Evolutionary conservation across 1,139 yeast genomes (phyloP), one percentile per base, ranked within the genome.

Genomic region (Yamadazyma triangularis): DNA sequence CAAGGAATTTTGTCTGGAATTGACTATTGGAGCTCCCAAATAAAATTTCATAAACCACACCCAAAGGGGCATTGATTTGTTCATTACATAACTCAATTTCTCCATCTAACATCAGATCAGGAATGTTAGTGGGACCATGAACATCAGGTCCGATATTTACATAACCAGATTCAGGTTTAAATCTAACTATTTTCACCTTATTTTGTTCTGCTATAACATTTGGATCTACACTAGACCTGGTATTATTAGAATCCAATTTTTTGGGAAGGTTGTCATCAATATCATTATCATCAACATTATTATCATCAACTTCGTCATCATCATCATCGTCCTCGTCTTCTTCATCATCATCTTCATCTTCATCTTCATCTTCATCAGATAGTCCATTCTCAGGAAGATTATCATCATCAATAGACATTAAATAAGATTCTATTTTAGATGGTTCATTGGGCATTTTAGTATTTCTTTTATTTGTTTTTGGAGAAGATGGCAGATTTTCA

Each of bases 21-120:
- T 50, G 35, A 5, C 58, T 60, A 32, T 68, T 58, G 15, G 47
- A 35, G 18, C 58, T 50, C 2, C 79, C 77, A 50, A 73, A 74
- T 24, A 73, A 38, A 4, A 74, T 53, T 28, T 68, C 69, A 43
- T 54, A 74, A 2, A 72, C 64, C 2, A 70, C 48, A 0, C 80
- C 80, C 33, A 73, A 26, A 1, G 81, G 80, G 0, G 73, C 76
- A 13, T 53, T 51, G 8, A 68, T 47, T 2, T 35, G 35, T 27
- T 60, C 70, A 30, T 58, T 55, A 25, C 58, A 51, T 11, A 68
- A 42, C 26, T 58, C 68, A 1, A 47, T 51, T 38, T 66, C 73
- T 26, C 50, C 47, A 9, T 48, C 44, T 11, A 53, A 49, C 14
- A 40, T 43, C 5, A 40, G 42, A 4, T 36, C 42, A 4, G 39